Evolutionary conservation across 441 rosid genomes (phyloP).

Genomic region (Daphne laureola): DNA sequence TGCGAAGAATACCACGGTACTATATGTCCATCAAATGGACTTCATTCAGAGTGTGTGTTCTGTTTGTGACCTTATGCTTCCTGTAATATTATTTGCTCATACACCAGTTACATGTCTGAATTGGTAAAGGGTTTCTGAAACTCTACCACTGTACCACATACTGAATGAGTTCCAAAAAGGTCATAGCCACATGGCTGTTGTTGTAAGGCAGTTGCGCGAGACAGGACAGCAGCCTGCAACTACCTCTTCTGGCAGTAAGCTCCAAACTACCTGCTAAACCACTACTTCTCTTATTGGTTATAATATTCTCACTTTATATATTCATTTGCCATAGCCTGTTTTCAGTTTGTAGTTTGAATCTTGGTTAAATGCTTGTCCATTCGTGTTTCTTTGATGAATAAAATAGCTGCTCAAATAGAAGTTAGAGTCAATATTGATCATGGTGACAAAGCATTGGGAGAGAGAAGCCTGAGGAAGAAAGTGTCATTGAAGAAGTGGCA

Average conservation of each 20-base stretch:
- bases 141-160: slow-evolving; percentile 56
- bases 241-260: slow-evolving; percentile 31
- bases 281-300: too few species aligned
- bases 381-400: background rate
- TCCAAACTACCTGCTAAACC: background rate
- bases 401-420: slow-evolving; percentile 38
- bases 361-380: too few species aligned
- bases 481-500: slow-evolving; percentile 70
- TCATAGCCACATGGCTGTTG: slow-evolving; percentile 73
- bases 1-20: slow-evolving; percentile 78
- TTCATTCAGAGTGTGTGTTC: background rate
- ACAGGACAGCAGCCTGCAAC: slow-evolving; percentile 20
- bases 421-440: slow-evolving; percentile 46
- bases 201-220: slow-evolving; percentile 33
- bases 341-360: too few species aligned
- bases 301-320: too few species aligned
- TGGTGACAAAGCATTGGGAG: slow-evolving; percentile 23
- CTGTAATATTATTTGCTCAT: slow-evolving; percentile 13
- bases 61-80: background rate
- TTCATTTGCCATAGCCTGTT: too few species aligned
- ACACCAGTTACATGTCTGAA: slow-evolving; percentile 3
- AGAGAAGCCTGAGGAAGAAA: slow-evolving; percentile 44
- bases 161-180: slow-evolving; percentile 71
- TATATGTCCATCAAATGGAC: background rate
- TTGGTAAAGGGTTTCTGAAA: slow-evolving; percentile 40